These are phyloP conservation scores for Cyberlindnera americana DNA, from an alignment of 805 yeast genomes.

Conservation along the genomic window DNA sequence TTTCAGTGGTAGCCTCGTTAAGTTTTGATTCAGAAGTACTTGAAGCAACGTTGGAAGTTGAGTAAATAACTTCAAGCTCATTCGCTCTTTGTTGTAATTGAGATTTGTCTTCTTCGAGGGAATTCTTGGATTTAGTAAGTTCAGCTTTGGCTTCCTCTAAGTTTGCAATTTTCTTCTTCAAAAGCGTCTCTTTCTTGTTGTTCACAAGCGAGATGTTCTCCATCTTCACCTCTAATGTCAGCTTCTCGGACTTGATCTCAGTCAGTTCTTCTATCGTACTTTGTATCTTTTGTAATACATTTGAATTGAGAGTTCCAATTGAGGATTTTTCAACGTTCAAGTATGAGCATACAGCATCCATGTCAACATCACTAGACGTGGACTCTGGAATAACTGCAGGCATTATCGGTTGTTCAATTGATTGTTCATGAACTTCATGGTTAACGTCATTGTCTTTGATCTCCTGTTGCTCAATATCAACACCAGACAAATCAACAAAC, in stretches of 20 bases:
- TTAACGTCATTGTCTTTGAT: not conserved
- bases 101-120: conserved; percentile 22
- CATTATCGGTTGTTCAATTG: not conserved
- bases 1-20: conserved; percentile 24
- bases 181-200: conserved; percentile 30
- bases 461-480: not conserved
- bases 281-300: conserved; percentile 28
- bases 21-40: conserved; percentile 13
- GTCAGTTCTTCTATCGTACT: conserved; percentile 33
- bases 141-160: conserved; percentile 24
- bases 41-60: conserved; percentile 7
- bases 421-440: not conserved
- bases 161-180: conserved; percentile 30
- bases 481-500: not conserved
- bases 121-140: conserved; percentile 21
- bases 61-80: conserved; percentile 16
- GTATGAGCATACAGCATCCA: conserved; percentile 32
- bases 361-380: not conserved
- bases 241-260: conserved; percentile 35
- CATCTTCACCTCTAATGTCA: conserved; percentile 35
- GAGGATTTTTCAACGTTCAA: conserved; percentile 28
- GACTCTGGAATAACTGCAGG: not conserved
- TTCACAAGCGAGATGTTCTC: conserved; percentile 38
- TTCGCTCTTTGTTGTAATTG: conserved; percentile 20
- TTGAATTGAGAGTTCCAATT: conserved; percentile 23